Base-by-base conservation (phyloP, 805 yeast genomes). In the Wickerhamomyces xylosicus region DNA sequence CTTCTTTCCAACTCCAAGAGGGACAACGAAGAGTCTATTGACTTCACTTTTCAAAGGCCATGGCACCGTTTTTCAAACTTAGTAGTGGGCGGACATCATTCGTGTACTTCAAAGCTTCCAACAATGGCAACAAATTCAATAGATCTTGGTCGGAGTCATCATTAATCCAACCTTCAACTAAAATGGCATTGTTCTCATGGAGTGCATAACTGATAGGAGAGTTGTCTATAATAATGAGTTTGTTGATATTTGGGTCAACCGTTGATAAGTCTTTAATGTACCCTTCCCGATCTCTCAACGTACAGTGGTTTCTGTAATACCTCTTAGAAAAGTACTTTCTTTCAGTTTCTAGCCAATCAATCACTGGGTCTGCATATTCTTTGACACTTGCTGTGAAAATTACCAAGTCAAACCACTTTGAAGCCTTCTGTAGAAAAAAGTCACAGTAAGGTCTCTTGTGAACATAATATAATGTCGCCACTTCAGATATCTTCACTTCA, bases 101-200 rank as follows among this genome's bases (percentile, higher is more conserved):
- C 20, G 90, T 77, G 45, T 76, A 73, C 41, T 95, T 69, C 51
- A 92, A 61, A 20, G 90, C 79, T 50, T 78, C 73, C 33, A 86
- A 62, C 53, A 92, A 62, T 2, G 98, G 97, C 33, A 92, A 58
- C 38, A 92, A 61, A 50, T 86, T 79, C 59, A 92, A 64, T 42
- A 92, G 63, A 52, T 86, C 95, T 18, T 79, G 66, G 54, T 92
- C 98, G 29, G 80, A 74, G n/a, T 94, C 95, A 59, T 92, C 98
- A 54, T 84, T 85, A 45, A 92, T 86, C 98, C 98, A 92, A 35
- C 98, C 97, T 61, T 89, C 96, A 6, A 92, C 86, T 63, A 82
- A 78, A 18, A 92, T 80, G 2, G 95, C 98, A 53, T 92, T 92
- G 47, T 79, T 79, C 42, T 78, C 85, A 57, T 90, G 89, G 57